These are phyloP conservation scores for Leishmania major DNA, from an alignment of 208 protist genomes.

Conservation along the genomic window DNA sequence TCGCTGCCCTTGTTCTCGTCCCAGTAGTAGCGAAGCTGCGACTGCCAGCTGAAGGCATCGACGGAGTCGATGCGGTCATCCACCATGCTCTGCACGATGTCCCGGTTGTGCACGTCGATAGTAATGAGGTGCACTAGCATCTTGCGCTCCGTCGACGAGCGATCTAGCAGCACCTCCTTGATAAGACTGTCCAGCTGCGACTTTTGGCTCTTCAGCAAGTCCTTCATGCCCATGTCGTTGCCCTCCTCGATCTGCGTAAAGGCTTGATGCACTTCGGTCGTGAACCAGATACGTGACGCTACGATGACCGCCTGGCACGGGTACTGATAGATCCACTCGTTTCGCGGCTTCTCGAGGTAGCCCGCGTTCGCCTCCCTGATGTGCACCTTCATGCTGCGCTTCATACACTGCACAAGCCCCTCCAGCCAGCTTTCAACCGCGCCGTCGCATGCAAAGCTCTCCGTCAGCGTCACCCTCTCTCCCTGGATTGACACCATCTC, in stretches of 20 bases:
- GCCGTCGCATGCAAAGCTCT: slow-evolving; percentile 93
- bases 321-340: slow-evolving; percentile 97
- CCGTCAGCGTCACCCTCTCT: slow-evolving; percentile 94
- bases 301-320: slow-evolving; percentile 96
- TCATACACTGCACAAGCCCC: slow-evolving; percentile 89
- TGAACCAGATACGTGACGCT: slow-evolving; percentile 97
- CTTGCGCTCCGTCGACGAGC: slow-evolving; percentile 92
- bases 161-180: slow-evolving; percentile 94
- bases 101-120: slow-evolving; percentile 97
- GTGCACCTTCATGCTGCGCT: slow-evolving; percentile 77
- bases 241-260: slow-evolving; percentile 98
- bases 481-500: slow-evolving; percentile 94
- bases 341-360: slow-evolving; percentile 96
- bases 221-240: slow-evolving; percentile 98
- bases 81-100: slow-evolving; percentile 94
- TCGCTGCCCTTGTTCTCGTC: slow-evolving; percentile 94
- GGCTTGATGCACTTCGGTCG: slow-evolving; percentile 96
- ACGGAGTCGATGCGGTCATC: slow-evolving; percentile 94
- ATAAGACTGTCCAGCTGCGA: slow-evolving; percentile 94
- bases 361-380: slow-evolving; percentile 92
- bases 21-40: slow-evolving; percentile 97
- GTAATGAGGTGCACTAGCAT: slow-evolving; percentile 99
- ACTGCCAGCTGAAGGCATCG: slow-evolving; percentile 97
- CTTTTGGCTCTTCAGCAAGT: slow-evolving; percentile 97
- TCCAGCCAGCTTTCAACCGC: slow-evolving; percentile 98